phyloP scores from a whole-genome alignment of 805 yeast genomes.

The Schwanniomyces vanrijiae region DNA sequence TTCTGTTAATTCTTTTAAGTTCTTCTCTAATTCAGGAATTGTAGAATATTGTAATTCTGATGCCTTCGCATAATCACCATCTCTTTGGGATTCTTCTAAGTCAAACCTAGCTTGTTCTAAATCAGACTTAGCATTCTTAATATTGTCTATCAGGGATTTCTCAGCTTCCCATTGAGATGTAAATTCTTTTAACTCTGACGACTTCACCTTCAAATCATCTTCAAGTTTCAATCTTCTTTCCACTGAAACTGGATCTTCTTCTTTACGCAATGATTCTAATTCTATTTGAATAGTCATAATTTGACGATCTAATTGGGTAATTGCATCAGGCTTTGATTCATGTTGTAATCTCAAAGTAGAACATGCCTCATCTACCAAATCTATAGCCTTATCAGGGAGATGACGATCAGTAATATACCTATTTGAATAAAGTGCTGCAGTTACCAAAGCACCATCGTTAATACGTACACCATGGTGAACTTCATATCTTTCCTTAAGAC shows the following conservation, averaged over 20 bases:
- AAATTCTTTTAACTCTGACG: conserved; percentile 64
- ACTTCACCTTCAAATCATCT: conserved; percentile 60
- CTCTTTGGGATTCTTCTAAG: conserved; percentile 78
- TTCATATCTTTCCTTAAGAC: conserved; percentile 90
- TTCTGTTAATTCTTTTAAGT: conserved; percentile 49
- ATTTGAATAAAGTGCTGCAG: conserved; percentile 88
- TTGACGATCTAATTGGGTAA: conserved; percentile 82
- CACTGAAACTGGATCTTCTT: conserved; percentile 78
- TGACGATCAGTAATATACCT: conserved; percentile 90
- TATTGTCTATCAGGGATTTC: conserved; percentile 67
- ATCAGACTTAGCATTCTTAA: conserved; percentile 77
- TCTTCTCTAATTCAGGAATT: conserved; percentile 75
- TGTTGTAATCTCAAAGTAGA: conserved; percentile 92
- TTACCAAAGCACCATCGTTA: conserved; percentile 87
- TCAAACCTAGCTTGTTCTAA: conserved; percentile 84
- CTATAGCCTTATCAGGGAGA: conserved; percentile 95
- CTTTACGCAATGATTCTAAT: conserved; percentile 89
- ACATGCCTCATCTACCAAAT: conserved; percentile 95
- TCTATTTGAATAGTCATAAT: conserved; percentile 95
- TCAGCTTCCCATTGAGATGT: conserved; percentile 88
- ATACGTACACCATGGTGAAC: conserved; percentile 98
- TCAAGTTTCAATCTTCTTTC: conserved; percentile 79
- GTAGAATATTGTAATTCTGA: conserved; percentile 85
- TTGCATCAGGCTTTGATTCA: conserved; percentile 94
- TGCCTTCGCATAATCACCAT: conserved; percentile 83